These are phyloP conservation scores for Lepiota brunneoincarnata DNA, from an alignment of 768 basidiomycete species.

Conservation along the genomic window DNA sequence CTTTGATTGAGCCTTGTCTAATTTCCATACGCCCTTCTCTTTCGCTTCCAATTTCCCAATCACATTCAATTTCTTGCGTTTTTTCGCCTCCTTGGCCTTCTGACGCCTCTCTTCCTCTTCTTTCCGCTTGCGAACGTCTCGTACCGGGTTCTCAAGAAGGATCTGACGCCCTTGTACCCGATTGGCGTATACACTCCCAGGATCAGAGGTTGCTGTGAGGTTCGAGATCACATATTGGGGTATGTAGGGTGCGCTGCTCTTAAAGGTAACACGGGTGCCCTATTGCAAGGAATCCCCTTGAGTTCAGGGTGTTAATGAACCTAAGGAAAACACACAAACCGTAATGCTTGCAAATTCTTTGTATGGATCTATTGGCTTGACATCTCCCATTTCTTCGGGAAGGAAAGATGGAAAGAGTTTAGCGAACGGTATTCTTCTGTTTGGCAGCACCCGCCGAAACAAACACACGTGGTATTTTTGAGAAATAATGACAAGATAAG, in stretches of 20 bases:
- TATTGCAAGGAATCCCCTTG: not conserved
- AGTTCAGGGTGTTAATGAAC: not conserved
- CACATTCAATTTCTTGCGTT: slow-evolving; percentile 41
- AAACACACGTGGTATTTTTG: too few species aligned
- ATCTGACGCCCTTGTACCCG: slow-evolving; percentile 70
- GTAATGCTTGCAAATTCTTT: slow-evolving; percentile 1
- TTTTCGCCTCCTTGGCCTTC: slow-evolving; percentile 40
- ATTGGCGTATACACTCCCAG: slow-evolving; percentile 53
- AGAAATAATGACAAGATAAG: too few species aligned
- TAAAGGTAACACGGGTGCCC: slow-evolving; percentile 27
- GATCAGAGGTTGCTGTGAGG: slow-evolving; percentile 53
- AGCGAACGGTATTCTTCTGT: too few species aligned
- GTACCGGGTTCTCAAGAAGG: slow-evolving; percentile 66
- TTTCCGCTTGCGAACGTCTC: slow-evolving; percentile 52
- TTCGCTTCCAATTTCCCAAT: slow-evolving; percentile 52
- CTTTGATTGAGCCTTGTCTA: slow-evolving; percentile 60
- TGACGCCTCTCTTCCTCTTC: slow-evolving; percentile 47
- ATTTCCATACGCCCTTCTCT: slow-evolving; percentile 62
- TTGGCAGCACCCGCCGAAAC: too few species aligned
- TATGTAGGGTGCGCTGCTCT: slow-evolving; percentile 49
- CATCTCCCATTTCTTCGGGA: slow-evolving; percentile 1
- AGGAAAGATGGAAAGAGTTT: too few species aligned
- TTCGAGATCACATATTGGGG: slow-evolving; percentile 60
- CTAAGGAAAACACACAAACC: not conserved
- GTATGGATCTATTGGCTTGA: slow-evolving; percentile 8